phyloP scores from a whole-genome alignment of 192 early-diverging fungal genomes.

The Spizellomyces sp. region DNA sequence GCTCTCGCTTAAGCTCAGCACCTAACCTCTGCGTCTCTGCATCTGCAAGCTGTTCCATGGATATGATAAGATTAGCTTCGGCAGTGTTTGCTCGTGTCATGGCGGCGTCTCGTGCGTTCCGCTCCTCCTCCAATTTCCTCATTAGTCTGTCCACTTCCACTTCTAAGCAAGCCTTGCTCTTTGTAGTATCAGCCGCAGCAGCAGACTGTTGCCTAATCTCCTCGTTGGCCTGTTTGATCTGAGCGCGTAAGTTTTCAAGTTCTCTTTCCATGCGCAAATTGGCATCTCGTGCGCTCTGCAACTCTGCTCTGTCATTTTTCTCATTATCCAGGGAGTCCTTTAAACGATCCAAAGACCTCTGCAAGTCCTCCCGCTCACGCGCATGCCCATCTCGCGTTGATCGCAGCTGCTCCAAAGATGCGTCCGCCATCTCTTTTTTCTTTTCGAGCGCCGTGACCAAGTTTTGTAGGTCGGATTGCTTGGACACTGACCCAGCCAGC shows the following conservation, averaged over 20 bases:
- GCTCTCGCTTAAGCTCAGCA: not conserved
- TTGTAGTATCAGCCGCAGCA: conserved; percentile 1
- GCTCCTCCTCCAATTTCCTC: conserved; percentile 12
- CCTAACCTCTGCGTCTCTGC: conserved; percentile 1
- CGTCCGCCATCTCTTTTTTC: conserved; percentile 24
- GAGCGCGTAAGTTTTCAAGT: conserved; percentile 21
- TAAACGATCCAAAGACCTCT: conserved; percentile 31
- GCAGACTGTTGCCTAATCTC: conserved; percentile 4
- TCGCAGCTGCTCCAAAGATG: conserved; percentile 7
- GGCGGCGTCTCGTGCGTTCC: not conserved
- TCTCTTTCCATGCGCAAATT: conserved; percentile 14
- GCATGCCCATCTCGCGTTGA: conserved; percentile 16
- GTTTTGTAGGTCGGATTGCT: conserved; percentile 23
- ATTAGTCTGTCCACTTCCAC: not conserved
- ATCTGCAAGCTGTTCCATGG: not conserved
- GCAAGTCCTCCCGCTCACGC: conserved; percentile 20
- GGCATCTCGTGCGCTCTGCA: not conserved
- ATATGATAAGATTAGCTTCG: conserved; percentile 5
- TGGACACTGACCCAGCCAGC: not conserved
- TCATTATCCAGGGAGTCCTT: conserved; percentile 19
- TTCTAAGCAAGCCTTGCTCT: not conserved
- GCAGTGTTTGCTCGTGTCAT: not conserved
- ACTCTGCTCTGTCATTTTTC: conserved; percentile 11
- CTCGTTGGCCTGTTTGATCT: conserved; percentile 23
- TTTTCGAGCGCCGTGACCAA: conserved; percentile 13